These are phyloP conservation scores for Butyriboletus loyo DNA, from an alignment of 768 basidiomycete species.

Conservation along the genomic window DNA sequence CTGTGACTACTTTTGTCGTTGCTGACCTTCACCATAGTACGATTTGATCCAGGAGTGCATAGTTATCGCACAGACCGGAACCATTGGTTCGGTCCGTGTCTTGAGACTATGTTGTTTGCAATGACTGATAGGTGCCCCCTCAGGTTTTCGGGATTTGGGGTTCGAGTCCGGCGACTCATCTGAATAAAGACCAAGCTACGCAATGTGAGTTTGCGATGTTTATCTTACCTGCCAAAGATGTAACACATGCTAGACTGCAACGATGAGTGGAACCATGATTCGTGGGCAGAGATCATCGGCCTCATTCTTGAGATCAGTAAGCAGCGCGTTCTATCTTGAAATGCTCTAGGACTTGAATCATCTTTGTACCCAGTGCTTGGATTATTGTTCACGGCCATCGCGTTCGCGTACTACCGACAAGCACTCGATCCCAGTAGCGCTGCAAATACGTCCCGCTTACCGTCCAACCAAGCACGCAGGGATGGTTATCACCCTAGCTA, in stretches of 20 bases:
- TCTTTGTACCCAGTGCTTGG: constrained; percentile 44
- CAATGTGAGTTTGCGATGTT: constrained; percentile 39
- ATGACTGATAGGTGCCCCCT: constrained; percentile 15
- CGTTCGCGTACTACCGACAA: constrained; percentile 75
- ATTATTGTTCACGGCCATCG: constrained; percentile 59
- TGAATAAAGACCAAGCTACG: constrained; percentile 40
- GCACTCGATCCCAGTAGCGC: constrained; percentile 62
- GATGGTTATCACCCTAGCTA: constrained; percentile 50
- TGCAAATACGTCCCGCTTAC: constrained; percentile 49
- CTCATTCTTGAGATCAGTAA: constrained; percentile 59
- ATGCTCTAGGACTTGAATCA: background rate
- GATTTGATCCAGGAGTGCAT: constrained; percentile 59
- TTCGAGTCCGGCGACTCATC: constrained; percentile 30
- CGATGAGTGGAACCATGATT: constrained; percentile 56
- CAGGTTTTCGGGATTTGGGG: constrained; percentile 57
- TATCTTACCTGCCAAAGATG: background rate
- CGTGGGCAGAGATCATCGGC: constrained; percentile 65
- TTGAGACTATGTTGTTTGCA: background rate
- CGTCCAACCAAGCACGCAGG: constrained; percentile 34
- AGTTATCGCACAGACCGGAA: constrained; percentile 34
- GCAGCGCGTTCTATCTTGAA: constrained; percentile 16
- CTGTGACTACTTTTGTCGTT: background rate
- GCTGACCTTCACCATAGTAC: constrained; percentile 35
- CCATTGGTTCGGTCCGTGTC: constrained; percentile 32
- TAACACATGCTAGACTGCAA: constrained; percentile 54